Evolutionary conservation across 2,329 filamentous ascomycete species (phyloP), one percentile per base, ranked within the genome.

Genomic region (Botryotinia globosa): DNA sequence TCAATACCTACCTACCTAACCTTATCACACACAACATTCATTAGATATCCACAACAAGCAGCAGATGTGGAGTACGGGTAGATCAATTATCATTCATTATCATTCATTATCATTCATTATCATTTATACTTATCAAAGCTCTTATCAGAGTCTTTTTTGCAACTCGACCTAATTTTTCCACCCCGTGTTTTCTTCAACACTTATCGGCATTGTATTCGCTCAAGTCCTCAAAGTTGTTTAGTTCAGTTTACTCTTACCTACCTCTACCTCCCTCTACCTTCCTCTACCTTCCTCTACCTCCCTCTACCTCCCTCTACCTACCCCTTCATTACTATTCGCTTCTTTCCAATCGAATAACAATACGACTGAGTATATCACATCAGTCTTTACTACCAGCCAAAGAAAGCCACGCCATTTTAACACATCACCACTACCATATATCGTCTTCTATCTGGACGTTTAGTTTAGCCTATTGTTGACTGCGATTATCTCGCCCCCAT

Each of bases 61-160:
- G 3, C 6, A 54, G 18, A 56, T 56, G 65, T 67, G 65, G 65
- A 67, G 65, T 48, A 56, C 18, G 48, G 32, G 37, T 42, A 48
- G 63, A 65, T 65, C 29, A n/a, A 48, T 48, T 32, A n/a, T 65
- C 29, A 65, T 65, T 45, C 44, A 20, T 51, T 51, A 51, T 51
- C 48, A 51, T 51, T 51, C 12, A 54, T 48, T 32, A n/a, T 65
- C 29, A 65, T 65, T 45, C 44, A 20, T 51, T 51, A 51, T 51
- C 48, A 51, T 51, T 51, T 5, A 54, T 54, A 65, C 39, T 63
- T 44, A 32, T 32, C 61, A 45, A 39, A 64, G n/a, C 39, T 65
- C 63, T 65, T 65, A 65, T 65, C 63, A 44, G 44, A 14, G 42
- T 37, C 29, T 48, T 29, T 48, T 48, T 45, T 4, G 42, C 48